A percentile compares a stretch with the other conserved stretches of the same genome.
These are phyloP conservation scores for Rutidosis leptorrhynchoides DNA, from an alignment of 129 eudicot species.

Conservation along the genomic window DNA sequence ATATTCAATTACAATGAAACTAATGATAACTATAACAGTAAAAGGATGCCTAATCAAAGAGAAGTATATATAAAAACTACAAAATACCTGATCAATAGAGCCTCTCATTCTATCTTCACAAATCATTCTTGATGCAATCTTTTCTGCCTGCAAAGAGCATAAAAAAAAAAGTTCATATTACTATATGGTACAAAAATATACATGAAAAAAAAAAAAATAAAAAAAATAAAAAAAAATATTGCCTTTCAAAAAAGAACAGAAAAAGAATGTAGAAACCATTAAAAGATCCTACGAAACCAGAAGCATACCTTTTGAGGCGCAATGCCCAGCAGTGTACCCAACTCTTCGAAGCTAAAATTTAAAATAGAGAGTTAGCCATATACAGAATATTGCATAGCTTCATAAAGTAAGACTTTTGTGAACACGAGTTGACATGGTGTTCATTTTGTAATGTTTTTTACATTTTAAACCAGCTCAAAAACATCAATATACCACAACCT, in stretches of 20 bases:
- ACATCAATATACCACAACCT: neutral
- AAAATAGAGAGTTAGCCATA: conserved; percentile 6
- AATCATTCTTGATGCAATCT: conserved; percentile 97
- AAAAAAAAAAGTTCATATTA: neutral
- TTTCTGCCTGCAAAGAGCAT: conserved; percentile 74
- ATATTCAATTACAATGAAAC: too few species aligned
- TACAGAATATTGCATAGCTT: neutral
- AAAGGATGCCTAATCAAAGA: neutral
- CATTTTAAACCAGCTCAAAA: neutral
- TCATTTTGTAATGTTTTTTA: neutral
- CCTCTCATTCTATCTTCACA: conserved; percentile 98
- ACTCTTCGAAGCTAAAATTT: conserved; percentile 72
- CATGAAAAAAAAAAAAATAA: neutral
- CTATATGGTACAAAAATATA: neutral
- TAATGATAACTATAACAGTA: neutral
- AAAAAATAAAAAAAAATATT: neutral
- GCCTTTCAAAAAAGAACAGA: too few species aligned
- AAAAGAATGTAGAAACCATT: too few species aligned
- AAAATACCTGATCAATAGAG: conserved; percentile 87
- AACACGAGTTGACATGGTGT: neutral
- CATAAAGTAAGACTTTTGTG: neutral
- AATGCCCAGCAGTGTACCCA: conserved; percentile 93
- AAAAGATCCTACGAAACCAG: neutral
- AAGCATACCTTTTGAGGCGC: conserved; percentile 83
- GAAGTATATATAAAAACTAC: neutral